Evolutionary conservation across 1,284 basidiomycete genomes (phyloP), one percentile per base, ranked within the genome.

Genomic region (Sporisorium scitamineum): DNA sequence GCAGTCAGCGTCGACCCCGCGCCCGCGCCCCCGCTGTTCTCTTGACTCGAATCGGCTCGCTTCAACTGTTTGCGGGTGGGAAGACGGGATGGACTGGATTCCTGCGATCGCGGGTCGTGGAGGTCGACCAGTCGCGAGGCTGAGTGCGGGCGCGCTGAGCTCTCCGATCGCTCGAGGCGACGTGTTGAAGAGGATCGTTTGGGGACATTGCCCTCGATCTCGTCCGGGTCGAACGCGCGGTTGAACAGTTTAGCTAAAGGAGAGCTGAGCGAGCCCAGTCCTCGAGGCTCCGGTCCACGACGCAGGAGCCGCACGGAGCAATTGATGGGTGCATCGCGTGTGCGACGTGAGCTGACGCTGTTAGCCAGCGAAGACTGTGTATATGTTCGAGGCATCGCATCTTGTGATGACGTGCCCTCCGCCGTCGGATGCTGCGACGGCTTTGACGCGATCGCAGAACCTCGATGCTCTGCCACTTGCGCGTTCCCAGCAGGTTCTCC

Each of bases 241-340:
- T 58, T 63, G 64, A 72, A 76, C 14, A 76, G 54, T 18, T 65
- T 76, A 50, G 73, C 73, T 0, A 76, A 54, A 0, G 73, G 73
- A 14, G 73, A 76, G 41, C 41, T 66, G 47, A 76, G 62, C 9
- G 72, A 76, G 18, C 72, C 72, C 2, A 76, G 44, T 3, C 68
- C 72, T 18, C 72, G 68, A 8, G 73, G 56, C 50, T 69, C 73
- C 20, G 53, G 64, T 29, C 55, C 60, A 14, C 53, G 52, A n/a
- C 53, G 63, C 7, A 63, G 56, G 34, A 67, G 56, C 20, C 65
- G 68, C 4, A 54, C 44, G 7, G 42, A 55, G 7, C 68, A 50
- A n/a, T 32, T 65, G 29, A 34, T n/a, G 22, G 59, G 39, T 7
- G 32, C 37, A 13, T 68, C 61, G 53, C 61, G 57, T 1, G 54